phyloP scores from a whole-genome alignment of 202 grass and related monocot species.

The Zoysia matrella region DNA sequence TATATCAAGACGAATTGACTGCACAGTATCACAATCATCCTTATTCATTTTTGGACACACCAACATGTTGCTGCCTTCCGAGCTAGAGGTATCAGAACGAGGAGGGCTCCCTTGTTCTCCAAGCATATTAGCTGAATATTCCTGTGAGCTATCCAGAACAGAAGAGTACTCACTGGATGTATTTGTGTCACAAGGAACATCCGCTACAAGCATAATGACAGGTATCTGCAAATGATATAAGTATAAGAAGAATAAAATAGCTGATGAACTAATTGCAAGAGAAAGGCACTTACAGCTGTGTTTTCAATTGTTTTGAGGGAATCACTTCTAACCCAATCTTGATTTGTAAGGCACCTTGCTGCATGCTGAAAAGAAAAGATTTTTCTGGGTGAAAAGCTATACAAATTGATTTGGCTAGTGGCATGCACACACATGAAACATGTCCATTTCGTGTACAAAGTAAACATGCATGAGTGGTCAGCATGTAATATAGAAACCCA shows the following conservation, averaged over 20 bases:
- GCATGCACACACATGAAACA: conserved; percentile 16
- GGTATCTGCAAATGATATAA: conserved; percentile 77
- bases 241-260: conserved; percentile 38
- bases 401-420: conserved; percentile 5
- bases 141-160: conserved; percentile 73
- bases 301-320: conserved; percentile 99
- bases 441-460: conserved; percentile 18
- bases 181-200: conserved; percentile 84
- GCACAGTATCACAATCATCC: conserved; percentile 58
- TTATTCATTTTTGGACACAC: conserved; percentile 62
- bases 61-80: conserved; percentile 57
- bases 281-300: conserved; percentile 76
- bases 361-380: conserved; percentile 73
- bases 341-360: conserved; percentile 91
- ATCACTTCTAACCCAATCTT: conserved; percentile 97
- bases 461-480: conserved; percentile 12
- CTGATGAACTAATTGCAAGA: conserved; percentile 28
- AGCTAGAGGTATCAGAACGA: conserved; percentile 63
- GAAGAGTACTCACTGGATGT: conserved; percentile 73
- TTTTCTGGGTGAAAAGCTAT: conserved; percentile 6
- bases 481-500: background rate
- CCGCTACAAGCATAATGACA: conserved; percentile 91
- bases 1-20: conserved; percentile 96
- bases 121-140: conserved; percentile 56
- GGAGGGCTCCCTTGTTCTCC: conserved; percentile 59